phyloP scores from a whole-genome alignment of 2,329 filamentous ascomycete genomes.

The Aspergillus bombycis region DNA sequence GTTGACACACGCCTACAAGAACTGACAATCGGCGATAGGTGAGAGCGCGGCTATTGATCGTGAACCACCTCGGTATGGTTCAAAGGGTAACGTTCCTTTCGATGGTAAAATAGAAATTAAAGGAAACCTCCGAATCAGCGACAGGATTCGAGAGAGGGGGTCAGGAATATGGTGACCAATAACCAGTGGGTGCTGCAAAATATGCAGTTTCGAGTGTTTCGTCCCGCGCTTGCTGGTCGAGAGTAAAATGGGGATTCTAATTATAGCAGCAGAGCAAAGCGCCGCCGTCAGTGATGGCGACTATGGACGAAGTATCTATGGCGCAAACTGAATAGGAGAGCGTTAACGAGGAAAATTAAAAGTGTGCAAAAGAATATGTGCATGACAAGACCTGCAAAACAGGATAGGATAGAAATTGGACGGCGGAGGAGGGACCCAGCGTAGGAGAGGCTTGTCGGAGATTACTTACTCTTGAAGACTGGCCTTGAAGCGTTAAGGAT shows the following conservation, averaged over 20 bases:
- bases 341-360: constrained; percentile 10
- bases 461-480: constrained; percentile 25
- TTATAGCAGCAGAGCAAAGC: constrained; percentile 36
- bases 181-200: constrained; percentile 15
- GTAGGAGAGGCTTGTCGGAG: constrained; percentile 19
- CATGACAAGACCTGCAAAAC: constrained; percentile 14
- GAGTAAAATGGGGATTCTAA: constrained; percentile 32
- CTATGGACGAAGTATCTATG: constrained; percentile 12
- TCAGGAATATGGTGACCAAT: constrained; percentile 20
- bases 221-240: constrained; percentile 23
- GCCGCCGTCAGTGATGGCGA: constrained; percentile 31
- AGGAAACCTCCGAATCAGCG: constrained; percentile 17
- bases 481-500: constrained; percentile 28
- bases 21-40: constrained; percentile 9
- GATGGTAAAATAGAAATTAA: constrained; percentile 11
- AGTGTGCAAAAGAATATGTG: constrained; percentile 19
- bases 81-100: not conserved
- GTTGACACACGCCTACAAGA: constrained; percentile 8
- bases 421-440: constrained; percentile 8
- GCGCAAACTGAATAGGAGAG: not conserved
- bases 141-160: constrained; percentile 13
- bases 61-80: constrained; percentile 5
- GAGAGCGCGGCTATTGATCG: constrained; percentile 18
- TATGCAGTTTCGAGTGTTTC: constrained; percentile 20
- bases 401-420: constrained; percentile 7